Percentiles rank a stretch among this genome's conserved stretches.
These are phyloP conservation scores for Tetradesmus obliquus DNA, from an alignment of 139 green algal genomes.

Conservation along the genomic window DNA sequence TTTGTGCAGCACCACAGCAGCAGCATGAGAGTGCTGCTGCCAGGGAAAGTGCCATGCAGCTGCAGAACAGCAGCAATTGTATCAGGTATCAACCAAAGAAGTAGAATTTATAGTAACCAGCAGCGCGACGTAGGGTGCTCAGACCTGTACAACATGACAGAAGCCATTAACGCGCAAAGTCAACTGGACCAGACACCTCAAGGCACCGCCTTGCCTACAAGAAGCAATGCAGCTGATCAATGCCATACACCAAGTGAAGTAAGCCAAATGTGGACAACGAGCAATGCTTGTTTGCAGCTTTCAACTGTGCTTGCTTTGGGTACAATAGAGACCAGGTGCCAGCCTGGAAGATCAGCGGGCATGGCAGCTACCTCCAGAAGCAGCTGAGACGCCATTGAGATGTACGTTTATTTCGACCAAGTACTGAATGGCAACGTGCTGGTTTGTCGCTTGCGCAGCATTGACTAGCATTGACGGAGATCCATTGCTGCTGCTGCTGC, in stretches of 20 bases:
- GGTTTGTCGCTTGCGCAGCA: too few species aligned
- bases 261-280: background rate
- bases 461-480: background rate
- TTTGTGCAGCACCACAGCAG: background rate
- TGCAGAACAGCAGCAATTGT: background rate
- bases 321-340: background rate
- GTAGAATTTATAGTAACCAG: background rate
- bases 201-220: background rate
- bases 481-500: background rate
- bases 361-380: too few species aligned
- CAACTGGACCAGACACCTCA: background rate
- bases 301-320: background rate
- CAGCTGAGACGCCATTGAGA: too few species aligned
- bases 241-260: background rate
- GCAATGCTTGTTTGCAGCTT: background rate
- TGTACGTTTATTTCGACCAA: too few species aligned
- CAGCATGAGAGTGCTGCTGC: background rate
- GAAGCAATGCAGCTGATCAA: background rate
- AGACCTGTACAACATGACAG: constrained; percentile 46
- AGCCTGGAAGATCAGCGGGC: background rate
- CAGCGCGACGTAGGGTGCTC: background rate
- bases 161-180: constrained; percentile 8
- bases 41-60: background rate
- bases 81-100: background rate
- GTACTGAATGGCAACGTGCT: too few species aligned